Evolutionary conservation across 129 eudicot genomes (phyloP), one percentile per base, ranked within the genome.

Genomic region (Calendula officinalis): DNA sequence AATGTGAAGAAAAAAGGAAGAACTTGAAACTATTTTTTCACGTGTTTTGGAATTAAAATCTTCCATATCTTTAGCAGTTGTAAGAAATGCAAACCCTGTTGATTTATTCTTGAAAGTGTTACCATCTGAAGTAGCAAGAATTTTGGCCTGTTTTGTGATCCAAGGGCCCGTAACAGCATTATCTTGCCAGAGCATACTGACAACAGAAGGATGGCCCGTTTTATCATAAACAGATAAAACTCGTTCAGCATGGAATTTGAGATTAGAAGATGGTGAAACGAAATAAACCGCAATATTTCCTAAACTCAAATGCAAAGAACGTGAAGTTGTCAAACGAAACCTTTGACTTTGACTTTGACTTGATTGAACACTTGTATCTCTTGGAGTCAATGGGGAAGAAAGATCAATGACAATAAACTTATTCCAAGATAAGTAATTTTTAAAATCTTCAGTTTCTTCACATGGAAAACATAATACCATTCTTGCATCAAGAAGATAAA

Each of bases 401-500:
- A 94, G 49, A 68, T 94, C 95, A 16, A 94, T 64, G 56, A 85
- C 97, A 67, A 94, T 70, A 70, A 92, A 88, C 56, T 88, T 83
- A 64, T 85, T 74, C 77, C 83, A 81, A 13, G 78, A 88, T 48
- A 81, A 79, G 62, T n/a, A n/a, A n/a, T 67, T 59, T 58, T 82
- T 61, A 55, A 35, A 68, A 75, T 75, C 80, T 42, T 60, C 73
- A 53, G 32, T 67, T 32, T 76, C 81, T 72, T 76, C 80, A 33
- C 56, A 77, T 54, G 99, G 96, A 59, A 88, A 83, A 79, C 87
- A 86, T 7, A 94, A 49, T 12, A 89, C 69, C 7, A 94, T 76
- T 80, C 97, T 83, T 45, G 92, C 99, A 88, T 83, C 80, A 16
- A 80, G 72, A 65, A 89, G 78, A 59, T 72, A 77, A 50, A 94